These are phyloP conservation scores for Trypanosoma rangeli DNA, from an alignment of 208 protist species.

Conservation along the genomic window DNA sequence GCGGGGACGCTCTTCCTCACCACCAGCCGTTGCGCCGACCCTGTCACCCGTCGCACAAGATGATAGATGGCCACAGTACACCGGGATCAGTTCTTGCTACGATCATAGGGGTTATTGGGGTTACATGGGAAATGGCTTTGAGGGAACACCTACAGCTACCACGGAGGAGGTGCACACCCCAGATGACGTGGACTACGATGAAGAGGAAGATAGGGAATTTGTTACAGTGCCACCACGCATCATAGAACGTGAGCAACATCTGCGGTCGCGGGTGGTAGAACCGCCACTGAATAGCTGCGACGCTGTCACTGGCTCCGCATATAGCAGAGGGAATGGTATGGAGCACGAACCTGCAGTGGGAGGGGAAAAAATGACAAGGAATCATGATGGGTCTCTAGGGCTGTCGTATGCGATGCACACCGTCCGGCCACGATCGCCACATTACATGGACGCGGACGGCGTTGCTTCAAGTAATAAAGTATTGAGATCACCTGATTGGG, in stretches of 20 bases:
- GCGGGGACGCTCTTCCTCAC: constrained; percentile 1
- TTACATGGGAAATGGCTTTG: constrained; percentile 16
- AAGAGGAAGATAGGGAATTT: constrained; percentile 24
- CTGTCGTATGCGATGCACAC: background rate
- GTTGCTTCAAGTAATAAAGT: constrained; percentile 1
- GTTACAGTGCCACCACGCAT: constrained; percentile 62
- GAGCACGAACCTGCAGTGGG: background rate
- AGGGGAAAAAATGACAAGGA: background rate
- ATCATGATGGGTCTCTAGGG: background rate
- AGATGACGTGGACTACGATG: constrained; percentile 42
- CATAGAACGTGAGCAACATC: constrained; percentile 86
- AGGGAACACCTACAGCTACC: constrained; percentile 59
- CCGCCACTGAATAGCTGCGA: background rate
- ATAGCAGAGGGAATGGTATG: background rate
- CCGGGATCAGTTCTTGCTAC: background rate
- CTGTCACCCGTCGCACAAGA: background rate
- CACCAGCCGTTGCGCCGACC: background rate
- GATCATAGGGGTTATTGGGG: constrained; percentile 11
- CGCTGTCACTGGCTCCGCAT: background rate
- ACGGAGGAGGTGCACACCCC: constrained; percentile 75
- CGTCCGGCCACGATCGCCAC: background rate
- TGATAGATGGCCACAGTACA: background rate
- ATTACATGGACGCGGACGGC: background rate
- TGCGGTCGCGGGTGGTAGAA: constrained; percentile 28
- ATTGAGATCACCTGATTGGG: constrained; percentile 8